Conservation (phyloP, 2,329 filamentous ascomycete genomes). For the Pseudocercospora musae region DNA sequence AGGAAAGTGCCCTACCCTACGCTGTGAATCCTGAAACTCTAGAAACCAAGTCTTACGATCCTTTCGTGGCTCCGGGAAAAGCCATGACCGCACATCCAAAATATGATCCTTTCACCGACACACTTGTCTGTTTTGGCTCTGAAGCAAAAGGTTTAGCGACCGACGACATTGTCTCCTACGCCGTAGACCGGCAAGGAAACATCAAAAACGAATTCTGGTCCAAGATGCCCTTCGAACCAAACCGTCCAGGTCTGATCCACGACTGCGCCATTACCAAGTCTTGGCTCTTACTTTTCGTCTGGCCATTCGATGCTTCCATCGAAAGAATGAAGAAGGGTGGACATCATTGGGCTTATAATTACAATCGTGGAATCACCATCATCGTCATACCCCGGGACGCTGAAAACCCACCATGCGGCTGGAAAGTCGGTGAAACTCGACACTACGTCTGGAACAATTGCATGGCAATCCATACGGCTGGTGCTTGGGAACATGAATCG, state of each 20-base stretch:
- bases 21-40: conserved; percentile 41
- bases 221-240: conserved; percentile 35
- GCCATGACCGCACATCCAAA: conserved; percentile 48
- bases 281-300: conserved; percentile 39
- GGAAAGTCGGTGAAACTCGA: conserved; percentile 13
- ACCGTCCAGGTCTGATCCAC: conserved; percentile 37
- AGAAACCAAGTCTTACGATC: conserved; percentile 40
- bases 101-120: conserved; percentile 42
- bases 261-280: conserved; percentile 42
- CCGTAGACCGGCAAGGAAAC: conserved; percentile 38
- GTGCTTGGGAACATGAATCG: conserved; percentile 40
- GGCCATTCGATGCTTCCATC: conserved; percentile 36
- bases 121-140: conserved; percentile 43
- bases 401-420: conserved; percentile 15
- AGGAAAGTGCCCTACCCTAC: conserved; percentile 45
- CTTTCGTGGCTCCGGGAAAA: conserved; percentile 39
- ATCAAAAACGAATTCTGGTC: conserved; percentile 42
- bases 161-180: conserved; percentile 41
- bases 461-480: conserved; percentile 44
- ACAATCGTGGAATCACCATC: conserved; percentile 23
- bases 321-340: conserved; percentile 39
- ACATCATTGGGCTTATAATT: conserved; percentile 41
- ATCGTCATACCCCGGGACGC: conserved; percentile 25
- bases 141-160: conserved; percentile 38
- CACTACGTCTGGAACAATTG: conserved; percentile 26